Evolutionary conservation across 1,139 yeast species (phyloP), one percentile per base, ranked within the genome.

Genomic region (Diutina siamensis): DNA sequence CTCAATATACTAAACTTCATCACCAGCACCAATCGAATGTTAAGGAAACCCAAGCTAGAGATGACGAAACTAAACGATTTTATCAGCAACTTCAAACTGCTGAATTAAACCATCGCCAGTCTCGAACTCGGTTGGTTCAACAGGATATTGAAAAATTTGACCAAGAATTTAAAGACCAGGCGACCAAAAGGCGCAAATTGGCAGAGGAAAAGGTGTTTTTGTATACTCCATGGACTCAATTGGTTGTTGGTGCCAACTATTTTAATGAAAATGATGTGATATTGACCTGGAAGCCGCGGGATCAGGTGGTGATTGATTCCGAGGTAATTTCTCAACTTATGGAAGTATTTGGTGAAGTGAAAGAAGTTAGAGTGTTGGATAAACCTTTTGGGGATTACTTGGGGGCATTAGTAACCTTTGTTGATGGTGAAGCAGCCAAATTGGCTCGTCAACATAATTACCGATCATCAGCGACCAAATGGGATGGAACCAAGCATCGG

Each of bases 401-500:
- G 45, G 57, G 60, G 22, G 80, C 75, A 0, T 46, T 56, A 0
- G 59, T 76, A 1, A 58, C 55, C 28, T 76, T 57, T 52, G 51
- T 49, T 12, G 49, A 53, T 3, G 49, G 51, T 8, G 54, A 52
- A 1, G 59, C 58, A 40, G 64, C 71, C 3, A 52, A 57, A 2
- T 49, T 53, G 36, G 79, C 80, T 3, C 47, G 62, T 5, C 46
- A 50, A 1, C 72, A 75, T 50, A 67, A 75, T 51, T 76, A 68
- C 54, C 57, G 60, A 2, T 52, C 55, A 33, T 64, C 73, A 12
- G 72, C 72, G 4, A 56, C 59, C 18, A 50, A 67, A 40, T 75
- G 80, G 80, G 76, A 75, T 53, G 66, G 68, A 0, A 59, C 71
- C 0, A 64, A 63, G 1, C 67, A 72, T 13, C 51, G 77, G 22